Evolutionary conservation across 225 moss, liverwort and hornwort species (phyloP), one percentile per base, ranked within the genome.

Genomic region (Marchantia polymorpha): DNA sequence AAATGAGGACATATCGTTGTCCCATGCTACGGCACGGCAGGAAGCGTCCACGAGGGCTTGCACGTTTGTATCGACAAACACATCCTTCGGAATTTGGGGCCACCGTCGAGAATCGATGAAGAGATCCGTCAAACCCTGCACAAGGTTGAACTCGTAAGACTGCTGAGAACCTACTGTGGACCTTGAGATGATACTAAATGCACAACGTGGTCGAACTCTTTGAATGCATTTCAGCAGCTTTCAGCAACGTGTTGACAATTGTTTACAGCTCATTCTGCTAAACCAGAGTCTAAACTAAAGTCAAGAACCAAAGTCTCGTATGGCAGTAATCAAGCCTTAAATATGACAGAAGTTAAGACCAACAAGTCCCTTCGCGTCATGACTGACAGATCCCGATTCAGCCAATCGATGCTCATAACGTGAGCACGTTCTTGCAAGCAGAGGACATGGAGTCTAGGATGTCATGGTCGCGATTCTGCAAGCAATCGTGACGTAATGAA

Each of bases 1-100:
- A n/a, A 80, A 80, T 17, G 80, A 80, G 22, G 46, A 80, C 8
- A 80, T 64, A 52, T 80, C 80, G 29, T 80, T 80, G 23, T 73
- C 49, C 73, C 73, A 80, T 26, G 61, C 63, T 1, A 74, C 63
- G 0, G 74, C 73, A 52, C 74, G 73, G 30, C 23, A 53, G 19
- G 64, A 2, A 50, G 80, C 80, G 26, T 50, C 30, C 20, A 73
- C 17, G 39, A 80, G 55, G 29, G 51, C 20, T 48, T 80, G 49
- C 80, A 80, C 64, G 49, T 63, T 46, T 47, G 73, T 56, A 50
- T 73, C 73, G 17, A 59, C 50, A 53, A 61, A 74, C 25, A 80
- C 23, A 20, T 73, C 48, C n/a, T 80, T 74, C 4, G 80, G 80
- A 63, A 77, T 63, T 60, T 77, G 60, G 22, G 61, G 39, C 39